These are phyloP conservation scores for Trifolium pratense DNA, from an alignment of 306 rosid species.

Conservation along the genomic window DNA sequence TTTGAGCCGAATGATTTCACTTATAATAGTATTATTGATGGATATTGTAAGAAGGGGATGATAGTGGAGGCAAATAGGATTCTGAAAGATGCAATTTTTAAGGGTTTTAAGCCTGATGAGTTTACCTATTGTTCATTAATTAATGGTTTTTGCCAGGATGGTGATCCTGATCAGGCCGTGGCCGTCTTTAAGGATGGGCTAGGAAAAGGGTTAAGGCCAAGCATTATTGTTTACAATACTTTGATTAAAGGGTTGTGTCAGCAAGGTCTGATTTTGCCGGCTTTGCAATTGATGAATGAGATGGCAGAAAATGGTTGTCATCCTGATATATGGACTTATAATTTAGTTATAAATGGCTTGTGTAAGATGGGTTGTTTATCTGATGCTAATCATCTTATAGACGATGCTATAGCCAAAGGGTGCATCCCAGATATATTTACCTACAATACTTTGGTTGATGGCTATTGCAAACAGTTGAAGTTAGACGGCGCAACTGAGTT, in stretches of 20 bases:
- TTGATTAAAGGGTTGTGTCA: constrained; percentile 79
- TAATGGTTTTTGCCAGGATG: constrained; percentile 69
- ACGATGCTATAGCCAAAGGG: constrained; percentile 75
- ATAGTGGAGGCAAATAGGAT: constrained; percentile 70
- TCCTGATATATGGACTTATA: constrained; percentile 82
- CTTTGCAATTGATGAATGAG: constrained; percentile 79
- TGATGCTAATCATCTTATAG: constrained; percentile 71
- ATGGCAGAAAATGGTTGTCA: constrained; percentile 73
- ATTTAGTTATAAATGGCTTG: constrained; percentile 76
- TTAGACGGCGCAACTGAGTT: constrained; percentile 68
- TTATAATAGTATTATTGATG: constrained; percentile 77
- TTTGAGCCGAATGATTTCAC: constrained; percentile 78
- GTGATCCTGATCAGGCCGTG: constrained; percentile 72
- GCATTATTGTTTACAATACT: constrained; percentile 73
- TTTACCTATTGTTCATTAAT: constrained; percentile 83
- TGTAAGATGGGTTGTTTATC: constrained; percentile 89
- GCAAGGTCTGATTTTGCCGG: constrained; percentile 78
- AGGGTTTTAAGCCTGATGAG: constrained; percentile 84
- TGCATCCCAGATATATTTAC: constrained; percentile 85
- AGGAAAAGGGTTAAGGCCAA: constrained; percentile 69
- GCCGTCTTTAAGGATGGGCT: constrained; percentile 66
- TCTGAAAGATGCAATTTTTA: constrained; percentile 75
- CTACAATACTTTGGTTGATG: constrained; percentile 85
- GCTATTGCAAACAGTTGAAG: constrained; percentile 74
- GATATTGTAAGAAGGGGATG: constrained; percentile 80